Evolutionary conservation across 768 basidiomycete species (phyloP).

Genomic region (Tubosaeta sp.): DNA sequence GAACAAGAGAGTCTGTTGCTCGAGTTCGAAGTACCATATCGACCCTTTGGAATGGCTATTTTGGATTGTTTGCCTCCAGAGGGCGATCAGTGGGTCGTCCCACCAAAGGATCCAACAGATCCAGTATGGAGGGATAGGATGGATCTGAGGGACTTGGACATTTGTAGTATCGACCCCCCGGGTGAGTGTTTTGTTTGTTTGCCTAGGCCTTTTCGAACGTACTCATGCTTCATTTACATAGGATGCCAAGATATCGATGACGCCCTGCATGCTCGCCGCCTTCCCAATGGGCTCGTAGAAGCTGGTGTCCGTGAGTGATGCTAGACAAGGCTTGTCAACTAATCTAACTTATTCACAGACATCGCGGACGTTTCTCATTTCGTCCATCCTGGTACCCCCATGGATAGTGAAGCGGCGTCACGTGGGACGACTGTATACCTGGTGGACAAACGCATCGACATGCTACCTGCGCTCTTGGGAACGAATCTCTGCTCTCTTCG

Average conservation of each 20-base stretch:
- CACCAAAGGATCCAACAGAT: slow-evolving; percentile 54
- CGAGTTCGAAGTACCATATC: slow-evolving; percentile 93
- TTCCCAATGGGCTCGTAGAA: slow-evolving; percentile 93
- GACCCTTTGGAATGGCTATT: slow-evolving; percentile 96
- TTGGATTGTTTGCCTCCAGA: slow-evolving; percentile 84
- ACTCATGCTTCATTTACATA: slow-evolving; percentile 24
- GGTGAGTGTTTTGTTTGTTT: slow-evolving; percentile 52
- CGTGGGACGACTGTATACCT: slow-evolving; percentile 97
- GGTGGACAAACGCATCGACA: slow-evolving; percentile 98
- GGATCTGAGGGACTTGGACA: slow-evolving; percentile 78
- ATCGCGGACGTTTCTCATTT: slow-evolving; percentile 99
- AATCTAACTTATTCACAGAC: slow-evolving; percentile 44
- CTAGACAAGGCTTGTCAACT: neutral
- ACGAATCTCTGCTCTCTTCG: slow-evolving; percentile 94
- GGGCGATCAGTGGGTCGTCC: slow-evolving; percentile 92
- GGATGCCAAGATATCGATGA: slow-evolving; percentile 99
- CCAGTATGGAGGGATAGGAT: slow-evolving; percentile 77
- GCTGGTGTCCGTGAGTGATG: slow-evolving; percentile 89
- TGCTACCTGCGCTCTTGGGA: slow-evolving; percentile 90
- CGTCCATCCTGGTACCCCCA: slow-evolving; percentile 86
- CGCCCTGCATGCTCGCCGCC: slow-evolving; percentile 81
- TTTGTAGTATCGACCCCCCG: slow-evolving; percentile 98
- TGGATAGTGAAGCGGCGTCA: slow-evolving; percentile 95
- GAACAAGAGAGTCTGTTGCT: slow-evolving; percentile 91
- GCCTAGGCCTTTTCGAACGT: neutral